Percentiles rank a stretch among this genome's conserved stretches.
Conservation (phyloP, 2,329 filamentous ascomycete genomes). For the Cadophora sp. region DNA sequence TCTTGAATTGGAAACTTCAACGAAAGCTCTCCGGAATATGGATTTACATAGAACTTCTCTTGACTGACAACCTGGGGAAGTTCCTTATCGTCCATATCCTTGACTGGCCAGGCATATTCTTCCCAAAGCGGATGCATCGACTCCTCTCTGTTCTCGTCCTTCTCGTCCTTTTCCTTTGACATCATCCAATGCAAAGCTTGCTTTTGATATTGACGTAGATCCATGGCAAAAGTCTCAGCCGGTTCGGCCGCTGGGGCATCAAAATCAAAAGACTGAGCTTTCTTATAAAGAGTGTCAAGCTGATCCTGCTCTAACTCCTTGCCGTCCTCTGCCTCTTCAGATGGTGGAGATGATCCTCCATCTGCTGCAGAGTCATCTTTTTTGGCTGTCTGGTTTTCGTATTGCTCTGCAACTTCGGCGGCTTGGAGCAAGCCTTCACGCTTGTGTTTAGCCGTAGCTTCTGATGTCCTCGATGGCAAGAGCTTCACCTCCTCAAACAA, state of each 20-base stretch:
- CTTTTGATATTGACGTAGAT: constrained; percentile 90
- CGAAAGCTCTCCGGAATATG: constrained; percentile 93
- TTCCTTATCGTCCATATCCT: constrained; percentile 84
- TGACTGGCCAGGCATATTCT: constrained; percentile 87
- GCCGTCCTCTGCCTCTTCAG: constrained; percentile 76
- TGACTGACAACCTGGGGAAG: constrained; percentile 70
- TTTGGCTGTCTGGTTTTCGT: constrained; percentile 60
- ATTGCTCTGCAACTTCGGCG: constrained; percentile 87
- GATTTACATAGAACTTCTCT: constrained; percentile 89
- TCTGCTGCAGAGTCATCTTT: constrained; percentile 32
- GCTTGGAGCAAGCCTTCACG: constrained; percentile 84
- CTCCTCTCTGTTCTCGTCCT: constrained; percentile 67
- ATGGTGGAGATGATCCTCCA: constrained; percentile 53
- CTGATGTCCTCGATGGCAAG: constrained; percentile 75
- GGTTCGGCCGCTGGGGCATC: constrained; percentile 87
- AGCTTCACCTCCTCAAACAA: constrained; percentile 90
- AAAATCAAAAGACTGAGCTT: constrained; percentile 97
- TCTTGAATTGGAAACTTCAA: constrained; percentile 92
- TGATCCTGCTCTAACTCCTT: constrained; percentile 95
- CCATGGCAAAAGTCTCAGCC: constrained; percentile 80
- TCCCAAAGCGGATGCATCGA: constrained; percentile 99
- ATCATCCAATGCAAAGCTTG: constrained; percentile 98
- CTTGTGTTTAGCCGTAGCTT: constrained; percentile 76
- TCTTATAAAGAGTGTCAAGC: constrained; percentile 90
- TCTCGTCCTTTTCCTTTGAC: constrained; percentile 84